Conservation (phyloP, 768 basidiomycete species). For the Tylopilus felleus region DNA sequence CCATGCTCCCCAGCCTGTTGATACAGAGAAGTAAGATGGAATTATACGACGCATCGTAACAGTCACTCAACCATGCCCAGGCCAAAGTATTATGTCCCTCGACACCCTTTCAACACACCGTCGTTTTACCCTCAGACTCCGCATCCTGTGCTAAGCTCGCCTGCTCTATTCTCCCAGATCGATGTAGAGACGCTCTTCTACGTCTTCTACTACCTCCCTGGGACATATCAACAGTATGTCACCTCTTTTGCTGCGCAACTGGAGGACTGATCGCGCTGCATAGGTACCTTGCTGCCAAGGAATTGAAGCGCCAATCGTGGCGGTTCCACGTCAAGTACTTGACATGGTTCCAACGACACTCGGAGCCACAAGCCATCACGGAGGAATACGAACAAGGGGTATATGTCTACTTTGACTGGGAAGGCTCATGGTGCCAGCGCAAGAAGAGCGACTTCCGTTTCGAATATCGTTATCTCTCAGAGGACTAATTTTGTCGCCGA, state of each 20-base stretch:
- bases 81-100: slow-evolving; percentile 95
- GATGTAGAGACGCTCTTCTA: slow-evolving; percentile 98
- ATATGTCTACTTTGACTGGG: slow-evolving; percentile 99
- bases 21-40: slow-evolving; percentile 88
- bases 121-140: slow-evolving; percentile 92
- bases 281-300: slow-evolving; percentile 93
- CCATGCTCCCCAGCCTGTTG: slow-evolving; percentile 86
- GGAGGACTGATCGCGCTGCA: not conserved
- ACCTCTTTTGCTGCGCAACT: not conserved
- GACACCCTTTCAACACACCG: slow-evolving; percentile 89
- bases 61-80: slow-evolving; percentile 40
- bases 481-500: slow-evolving; percentile 44
- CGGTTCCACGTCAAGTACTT: slow-evolving; percentile 99
- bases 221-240: slow-evolving; percentile 91
- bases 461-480: slow-evolving; percentile 91
- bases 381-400: slow-evolving; percentile 99
- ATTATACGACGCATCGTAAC: not conserved
- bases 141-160: slow-evolving; percentile 73
- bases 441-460: slow-evolving; percentile 98
- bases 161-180: slow-evolving; percentile 82
- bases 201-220: slow-evolving; percentile 96
- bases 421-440: slow-evolving; percentile 96
- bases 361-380: slow-evolving; percentile 96
- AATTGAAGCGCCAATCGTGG: slow-evolving; percentile 97
- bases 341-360: slow-evolving; percentile 99